Conservation (phyloP, 73 alveolate genomes). For the Stentor coeruleus region DNA sequence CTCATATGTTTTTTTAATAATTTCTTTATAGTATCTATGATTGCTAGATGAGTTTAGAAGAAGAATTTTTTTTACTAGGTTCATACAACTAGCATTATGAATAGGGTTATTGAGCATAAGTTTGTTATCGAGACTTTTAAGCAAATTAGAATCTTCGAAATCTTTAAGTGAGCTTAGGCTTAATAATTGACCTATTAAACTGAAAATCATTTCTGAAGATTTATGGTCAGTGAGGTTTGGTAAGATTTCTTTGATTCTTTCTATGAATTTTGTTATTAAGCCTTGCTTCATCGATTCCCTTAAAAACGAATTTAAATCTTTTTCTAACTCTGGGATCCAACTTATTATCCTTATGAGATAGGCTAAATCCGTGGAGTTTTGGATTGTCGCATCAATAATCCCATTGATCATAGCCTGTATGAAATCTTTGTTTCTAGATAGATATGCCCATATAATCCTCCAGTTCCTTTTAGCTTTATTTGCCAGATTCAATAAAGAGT, state of each 20-base stretch:
- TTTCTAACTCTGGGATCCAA: not conserved
- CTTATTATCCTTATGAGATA: not conserved
- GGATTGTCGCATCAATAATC: not conserved
- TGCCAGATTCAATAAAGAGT: no score
- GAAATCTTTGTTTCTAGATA: not conserved
- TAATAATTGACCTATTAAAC: not conserved
- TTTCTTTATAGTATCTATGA: not conserved
- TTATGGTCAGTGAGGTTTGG: not conserved
- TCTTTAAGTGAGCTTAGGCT: not conserved
- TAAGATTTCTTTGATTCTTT: not conserved
- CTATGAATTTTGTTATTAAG: no score
- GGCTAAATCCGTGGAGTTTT: not conserved
- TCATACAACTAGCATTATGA: not conserved
- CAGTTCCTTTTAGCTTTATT: not conserved
- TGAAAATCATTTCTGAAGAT: not conserved
- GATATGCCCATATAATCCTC: not conserved
- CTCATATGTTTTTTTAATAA: not conserved
- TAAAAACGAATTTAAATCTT: not conserved
- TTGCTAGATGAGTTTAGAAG: not conserved
- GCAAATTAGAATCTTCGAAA: not conserved
- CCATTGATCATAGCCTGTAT: not conserved
- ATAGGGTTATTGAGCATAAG: no score
- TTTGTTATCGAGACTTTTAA: not conserved
- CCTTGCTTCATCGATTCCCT: not conserved
- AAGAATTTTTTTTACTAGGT: not conserved